phyloP scores from a whole-genome alignment of 345 rosid species.

The Hypericum perforatum region DNA sequence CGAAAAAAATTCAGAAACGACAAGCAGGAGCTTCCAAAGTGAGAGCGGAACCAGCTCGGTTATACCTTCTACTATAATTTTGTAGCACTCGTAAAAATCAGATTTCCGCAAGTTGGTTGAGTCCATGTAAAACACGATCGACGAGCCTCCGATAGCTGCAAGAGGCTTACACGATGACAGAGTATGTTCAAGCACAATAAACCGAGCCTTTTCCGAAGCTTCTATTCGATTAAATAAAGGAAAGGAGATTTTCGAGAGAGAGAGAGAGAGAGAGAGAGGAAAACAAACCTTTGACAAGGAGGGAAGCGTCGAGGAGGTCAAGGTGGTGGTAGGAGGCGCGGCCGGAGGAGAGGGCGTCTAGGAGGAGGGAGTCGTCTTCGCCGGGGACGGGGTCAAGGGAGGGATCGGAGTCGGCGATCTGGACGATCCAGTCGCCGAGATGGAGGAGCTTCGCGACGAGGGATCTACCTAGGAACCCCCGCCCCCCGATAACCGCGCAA shows the following conservation, averaged over 20 bases:
- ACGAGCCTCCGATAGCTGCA: conserved; percentile 69
- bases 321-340: conserved; percentile 56
- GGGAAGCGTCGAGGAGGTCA: conserved; percentile 56
- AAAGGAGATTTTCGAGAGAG: not conserved
- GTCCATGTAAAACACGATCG: conserved; percentile 64
- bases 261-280: not conserved
- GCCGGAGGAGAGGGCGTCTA: conserved; percentile 51
- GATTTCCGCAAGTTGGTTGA: conserved; percentile 29
- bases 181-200: not conserved
- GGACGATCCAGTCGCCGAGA: conserved; percentile 66
- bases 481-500: conserved; percentile 80
- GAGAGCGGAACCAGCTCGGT: too few species aligned
- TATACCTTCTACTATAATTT: conserved; percentile 72
- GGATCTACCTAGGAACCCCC: conserved; percentile 71
- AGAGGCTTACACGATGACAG: not conserved
- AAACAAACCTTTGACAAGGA: conserved; percentile 40
- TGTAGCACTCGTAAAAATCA: conserved; percentile 52
- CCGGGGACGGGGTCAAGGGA: conserved; percentile 36
- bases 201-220: conserved; percentile 4
- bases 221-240: not conserved
- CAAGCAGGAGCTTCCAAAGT: too few species aligned
- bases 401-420: conserved; percentile 63
- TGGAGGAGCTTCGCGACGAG: conserved; percentile 56
- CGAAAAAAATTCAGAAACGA: too few species aligned
- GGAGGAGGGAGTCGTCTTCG: conserved; percentile 42